Evolutionary conservation across 2,329 filamentous ascomycete genomes (phyloP), one percentile per base, ranked within the genome.

Genomic region (Epichloe uncinata): DNA sequence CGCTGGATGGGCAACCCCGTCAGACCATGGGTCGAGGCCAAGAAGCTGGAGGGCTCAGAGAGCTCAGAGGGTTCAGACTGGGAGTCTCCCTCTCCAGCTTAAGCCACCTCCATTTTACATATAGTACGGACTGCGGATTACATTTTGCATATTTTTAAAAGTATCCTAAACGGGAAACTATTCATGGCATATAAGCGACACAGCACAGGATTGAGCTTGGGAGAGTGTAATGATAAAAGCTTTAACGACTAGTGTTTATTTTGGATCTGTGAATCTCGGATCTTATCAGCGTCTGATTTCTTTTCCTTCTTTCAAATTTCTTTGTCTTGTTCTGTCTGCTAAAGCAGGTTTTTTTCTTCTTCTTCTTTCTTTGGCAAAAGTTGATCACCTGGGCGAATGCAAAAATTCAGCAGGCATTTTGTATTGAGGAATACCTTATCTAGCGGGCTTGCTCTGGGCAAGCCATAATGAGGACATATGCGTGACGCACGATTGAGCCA

Each of bases 1-100:
- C 50, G 52, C 12, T 58, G 56, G 56, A 53, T 41, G 34, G 56
- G 56, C 2, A 58, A 58, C 12, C 56, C 56, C 1, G 50, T 58
- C 18, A 52, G 55, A 4, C 54, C 55, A 2, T 58, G 56, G 56
- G 36, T 38, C 36, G 41, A 51, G 26, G 42, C 26, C 22, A 47
- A 48, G 41, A 48, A 42, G 18, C 7, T 33, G 15, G 36, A 47
- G 49, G 26, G 12, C 11, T 50, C 49, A 0, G 49, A 46, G 42
- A 45, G 48, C 42, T 45, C 48, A 20, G 49, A 48, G 18, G 44
- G 9, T 16, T 51, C 49, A 12, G 49, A 46, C 16, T 51, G 49
- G 49, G 49, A 51, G 36, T 47, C 49, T 35, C 30, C n/a, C 15
- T 46, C 34, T 36, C 37, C 38, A 4, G 15, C 20, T 1, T 18